phyloP scores from a whole-genome alignment of 495 filamentous ascomycete species.

The Neurospora sp. region DNA sequence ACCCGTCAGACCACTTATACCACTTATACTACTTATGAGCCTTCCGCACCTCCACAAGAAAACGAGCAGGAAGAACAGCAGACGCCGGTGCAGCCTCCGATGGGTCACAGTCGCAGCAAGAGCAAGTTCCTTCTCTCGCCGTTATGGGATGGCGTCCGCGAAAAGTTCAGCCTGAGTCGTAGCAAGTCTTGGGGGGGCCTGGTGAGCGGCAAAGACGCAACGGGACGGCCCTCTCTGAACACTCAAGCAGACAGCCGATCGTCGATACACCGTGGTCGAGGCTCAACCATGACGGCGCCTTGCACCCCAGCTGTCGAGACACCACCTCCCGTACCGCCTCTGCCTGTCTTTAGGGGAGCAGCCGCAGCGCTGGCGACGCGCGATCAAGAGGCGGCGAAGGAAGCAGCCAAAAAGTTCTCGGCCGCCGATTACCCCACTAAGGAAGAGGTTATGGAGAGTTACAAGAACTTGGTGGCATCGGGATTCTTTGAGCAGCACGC shows the following conservation, averaged over 20 bases:
- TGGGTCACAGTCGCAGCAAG: slow-evolving; percentile 1
- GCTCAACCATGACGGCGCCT: not conserved
- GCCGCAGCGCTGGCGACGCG: not conserved
- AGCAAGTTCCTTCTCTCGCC: slow-evolving; percentile 19
- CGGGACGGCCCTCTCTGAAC: not conserved
- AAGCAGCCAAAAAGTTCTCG: slow-evolving; percentile 1
- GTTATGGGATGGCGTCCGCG: slow-evolving; percentile 25
- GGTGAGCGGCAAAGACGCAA: not conserved
- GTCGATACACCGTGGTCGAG: not conserved
- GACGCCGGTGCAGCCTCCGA: not conserved
- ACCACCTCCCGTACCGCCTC: not conserved
- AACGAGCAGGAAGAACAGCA: not conserved
- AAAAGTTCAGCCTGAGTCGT: slow-evolving; percentile 17
- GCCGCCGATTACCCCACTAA: slow-evolving; percentile 25
- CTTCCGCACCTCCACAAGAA: not conserved
- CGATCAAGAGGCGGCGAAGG: not conserved
- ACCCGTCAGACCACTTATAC: not conserved
- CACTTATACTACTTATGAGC: slow-evolving; percentile 4
- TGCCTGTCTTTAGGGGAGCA: not conserved
- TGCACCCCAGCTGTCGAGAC: not conserved
- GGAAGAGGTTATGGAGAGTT: slow-evolving; percentile 37
- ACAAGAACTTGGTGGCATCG: slow-evolving; percentile 32
- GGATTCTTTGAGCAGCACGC: slow-evolving; percentile 41
- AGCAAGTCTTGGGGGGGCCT: slow-evolving; percentile 13
- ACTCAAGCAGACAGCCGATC: not conserved